Evolutionary conservation across 1,139 yeast genomes (phyloP), one percentile per base, ranked within the genome.

Genomic region (Pichia sp.): DNA sequence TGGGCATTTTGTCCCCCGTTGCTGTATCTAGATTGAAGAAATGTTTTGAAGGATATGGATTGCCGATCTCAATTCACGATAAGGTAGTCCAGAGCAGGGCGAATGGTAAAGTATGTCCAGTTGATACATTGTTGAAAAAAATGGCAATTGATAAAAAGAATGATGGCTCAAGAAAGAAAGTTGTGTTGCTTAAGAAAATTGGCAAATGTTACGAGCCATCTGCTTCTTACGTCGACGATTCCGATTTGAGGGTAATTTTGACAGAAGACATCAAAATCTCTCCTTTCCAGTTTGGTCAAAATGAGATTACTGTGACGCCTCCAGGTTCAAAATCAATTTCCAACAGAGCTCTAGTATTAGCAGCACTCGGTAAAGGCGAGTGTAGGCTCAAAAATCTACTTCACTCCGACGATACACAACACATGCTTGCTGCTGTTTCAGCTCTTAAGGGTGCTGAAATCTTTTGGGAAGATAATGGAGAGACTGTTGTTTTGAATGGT

Each of bases 291-390:
- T 60, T 64, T 2, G 6, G 44, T 1, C 68, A 76, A 10, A 79
- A 70, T 19, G 70, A 78, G 37, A 79, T 74, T 49, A 73, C 73
- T 2, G 68, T 93, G 44, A 74, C 76, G 26, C 99, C 99, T 26
- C 99, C 99, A 10, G 99, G 99, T 1, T 93, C 98, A 4, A 93
- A 93, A 68, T 91, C 98, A 2, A 93, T 93, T 57, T 90, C 98
- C 13, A 93, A 93, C 67, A 82, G 99, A 67, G 99, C 98, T 8
- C 76, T 93, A 58, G 82, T 93, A 21, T 74, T 93, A 59, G 98
- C 99, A 45, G 96, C 99, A 25, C 77, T 93, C 57, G 96, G 96
- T 57, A 72, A 78, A 50, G 98, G 99, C 42, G 79, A 84, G 36
- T 91, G 96, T 64, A 80, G 79, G 62, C 82, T 93, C 61, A 85